Evolutionary conservation across 805 yeast species (phyloP).

Genomic region (Candida boidinii): DNA sequence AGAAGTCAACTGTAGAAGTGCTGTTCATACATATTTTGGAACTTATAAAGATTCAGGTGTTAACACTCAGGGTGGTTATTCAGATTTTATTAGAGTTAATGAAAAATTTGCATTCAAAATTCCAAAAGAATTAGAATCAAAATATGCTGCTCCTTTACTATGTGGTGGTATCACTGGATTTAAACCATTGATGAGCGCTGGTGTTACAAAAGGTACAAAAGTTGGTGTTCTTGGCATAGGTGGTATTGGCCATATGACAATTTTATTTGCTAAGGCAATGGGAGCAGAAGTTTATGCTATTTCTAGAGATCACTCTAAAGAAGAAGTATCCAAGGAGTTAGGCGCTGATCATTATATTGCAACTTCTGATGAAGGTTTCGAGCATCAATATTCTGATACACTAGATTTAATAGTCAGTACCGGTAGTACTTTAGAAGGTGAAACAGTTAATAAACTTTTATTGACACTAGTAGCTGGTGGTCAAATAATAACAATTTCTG

Average conservation of each 20-base stretch:
- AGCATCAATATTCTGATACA: too few species aligned
- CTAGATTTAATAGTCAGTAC: too few species aligned
- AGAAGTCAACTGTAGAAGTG: too few species aligned
- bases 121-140: conserved; percentile 45
- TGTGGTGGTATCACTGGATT: conserved; percentile 75
- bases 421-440: too few species aligned
- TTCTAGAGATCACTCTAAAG: conserved; percentile 42
- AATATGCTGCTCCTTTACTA: conserved; percentile 60
- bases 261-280: conserved; percentile 49
- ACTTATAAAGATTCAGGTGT: conserved; percentile 26
- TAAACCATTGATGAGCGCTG: conserved; percentile 52
- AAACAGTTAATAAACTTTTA: too few species aligned
- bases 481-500: too few species aligned
- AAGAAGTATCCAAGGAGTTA: conserved; percentile 39
- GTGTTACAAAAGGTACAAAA: conserved; percentile 24
- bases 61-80: conserved; percentile 55
- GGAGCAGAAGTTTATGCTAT: conserved; percentile 56
- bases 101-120: conserved; percentile 57
- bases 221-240: conserved; percentile 62
- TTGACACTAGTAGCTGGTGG: too few species aligned
- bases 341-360: conserved; percentile 53
- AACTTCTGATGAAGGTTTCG: conserved; percentile 32
- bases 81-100: conserved; percentile 54
- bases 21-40: too few species aligned
- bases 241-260: conserved; percentile 58